Evolutionary conservation across 2,329 filamentous ascomycete species (phyloP), one percentile per base, ranked within the genome.

Genomic region (Colletotrichum destructivum): DNA sequence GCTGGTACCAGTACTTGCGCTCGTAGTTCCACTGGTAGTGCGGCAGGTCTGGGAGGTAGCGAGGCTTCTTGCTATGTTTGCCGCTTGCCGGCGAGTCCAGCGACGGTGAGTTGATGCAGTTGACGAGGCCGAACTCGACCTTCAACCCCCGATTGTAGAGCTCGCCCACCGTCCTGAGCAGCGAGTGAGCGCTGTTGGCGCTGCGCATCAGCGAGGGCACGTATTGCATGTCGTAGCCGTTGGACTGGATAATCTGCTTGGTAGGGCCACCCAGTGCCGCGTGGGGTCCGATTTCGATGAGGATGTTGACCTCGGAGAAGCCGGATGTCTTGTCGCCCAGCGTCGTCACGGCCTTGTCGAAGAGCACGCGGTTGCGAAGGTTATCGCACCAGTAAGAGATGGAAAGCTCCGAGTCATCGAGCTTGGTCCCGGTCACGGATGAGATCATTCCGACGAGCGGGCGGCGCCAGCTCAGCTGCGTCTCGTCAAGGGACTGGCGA

Each of bases 261-360:
- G 42, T 46, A 46, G 42, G 42, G 42, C 42, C 42, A n/a, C 42
- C 42, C 42, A 46, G 42, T 7, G 42, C 42, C 42, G 42, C 42
- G 42, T 46, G 42, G 12, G 42, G 42, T 46, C 42, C 42, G 42
- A 46, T 46, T 18, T 46, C 42, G 42, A 46, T 7, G 42, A 46
- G 13, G 42, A 46, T 46, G 40, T 78, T 71, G 1, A 71, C 74
- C 49, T 80, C 77, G 26, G 79, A 72, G 16, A 77, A 71, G 46
- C 75, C 75, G 18, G 74, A 73, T 21, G 51, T 38, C 38, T 51
- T 31, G 21, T 44, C 42, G 18, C 38, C 47, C 63, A 66, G 38
- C 26, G 26, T 44, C 3, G 64, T 40, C 13, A 49, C 44, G 12
- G 64, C 55, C 38, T 61, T 26, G 31, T 26, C 38, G 47, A 67